These are phyloP conservation scores for Xylaria sp. DNA, from an alignment of 2,329 filamentous ascomycete genomes.

Conservation along the genomic window DNA sequence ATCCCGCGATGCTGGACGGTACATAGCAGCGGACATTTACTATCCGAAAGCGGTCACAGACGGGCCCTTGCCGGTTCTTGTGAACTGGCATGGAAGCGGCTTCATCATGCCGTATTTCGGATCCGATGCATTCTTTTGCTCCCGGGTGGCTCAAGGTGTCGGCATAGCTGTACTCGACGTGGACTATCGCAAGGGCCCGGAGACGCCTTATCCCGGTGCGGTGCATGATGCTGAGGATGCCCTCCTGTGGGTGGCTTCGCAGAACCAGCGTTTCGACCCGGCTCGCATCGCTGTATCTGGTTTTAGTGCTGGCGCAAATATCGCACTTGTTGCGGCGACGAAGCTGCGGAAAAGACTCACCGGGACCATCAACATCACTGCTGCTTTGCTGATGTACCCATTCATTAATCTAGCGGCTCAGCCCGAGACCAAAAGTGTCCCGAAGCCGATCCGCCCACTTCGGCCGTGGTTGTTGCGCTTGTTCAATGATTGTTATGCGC, in stretches of 20 bases:
- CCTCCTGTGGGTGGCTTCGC: slow-evolving; percentile 17
- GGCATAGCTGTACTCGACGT: slow-evolving; percentile 46
- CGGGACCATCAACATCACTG: slow-evolving; percentile 21
- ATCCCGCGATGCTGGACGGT: slow-evolving; percentile 32
- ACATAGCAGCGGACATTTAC: slow-evolving; percentile 35
- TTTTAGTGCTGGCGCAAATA: slow-evolving; percentile 9
- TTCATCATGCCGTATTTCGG: slow-evolving; percentile 33
- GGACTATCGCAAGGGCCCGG: slow-evolving; percentile 43
- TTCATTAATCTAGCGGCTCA: slow-evolving; percentile 29
- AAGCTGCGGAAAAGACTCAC: slow-evolving; percentile 6
- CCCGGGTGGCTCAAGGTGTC: slow-evolving; percentile 33
- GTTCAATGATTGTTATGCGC: slow-evolving; percentile 35
- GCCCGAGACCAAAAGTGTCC: slow-evolving; percentile 28
- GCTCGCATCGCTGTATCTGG: slow-evolving; percentile 4
- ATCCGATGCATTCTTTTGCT: slow-evolving; percentile 31
- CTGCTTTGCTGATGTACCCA: slow-evolving; percentile 27
- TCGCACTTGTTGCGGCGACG: slow-evolving; percentile 3
- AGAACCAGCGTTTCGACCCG: background rate
- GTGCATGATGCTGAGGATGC: slow-evolving; percentile 19
- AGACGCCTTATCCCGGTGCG: slow-evolving; percentile 6
- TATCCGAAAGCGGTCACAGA: slow-evolving; percentile 16
- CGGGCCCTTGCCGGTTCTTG: slow-evolving; percentile 23
- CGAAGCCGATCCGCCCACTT: slow-evolving; percentile 29
- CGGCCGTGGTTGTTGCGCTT: slow-evolving; percentile 19
- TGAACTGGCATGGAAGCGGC: slow-evolving; percentile 39